Evolutionary conservation across 1,284 basidiomycete genomes (phyloP).

Genomic region (Boletellus sp.): DNA sequence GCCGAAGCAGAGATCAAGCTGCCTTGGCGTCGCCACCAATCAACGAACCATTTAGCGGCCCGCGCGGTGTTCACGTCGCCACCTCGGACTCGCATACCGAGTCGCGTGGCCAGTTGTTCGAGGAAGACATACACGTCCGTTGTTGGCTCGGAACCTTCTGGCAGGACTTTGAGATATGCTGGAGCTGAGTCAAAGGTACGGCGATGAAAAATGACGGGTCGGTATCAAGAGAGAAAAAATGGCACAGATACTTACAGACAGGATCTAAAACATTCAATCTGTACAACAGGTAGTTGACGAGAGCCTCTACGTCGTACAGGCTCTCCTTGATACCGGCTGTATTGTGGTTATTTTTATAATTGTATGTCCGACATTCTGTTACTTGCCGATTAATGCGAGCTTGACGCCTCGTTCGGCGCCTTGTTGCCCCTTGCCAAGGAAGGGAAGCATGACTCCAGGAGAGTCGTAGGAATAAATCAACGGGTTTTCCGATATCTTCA

Average conservation of each 20-base stretch:
- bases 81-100: conserved; percentile 80
- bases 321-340: conserved; percentile 93
- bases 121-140: conserved; percentile 65
- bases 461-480: conserved; percentile 93
- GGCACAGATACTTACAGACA: conserved; percentile 46
- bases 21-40: conserved; percentile 82
- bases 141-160: conserved; percentile 51
- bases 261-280: conserved; percentile 78
- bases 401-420: conserved; percentile 92
- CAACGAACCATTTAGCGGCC: conserved; percentile 77
- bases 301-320: conserved; percentile 80
- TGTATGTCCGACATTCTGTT: neutral
- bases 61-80: conserved; percentile 67
- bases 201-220: neutral
- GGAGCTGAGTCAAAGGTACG: conserved; percentile 42
- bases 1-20: conserved; percentile 48
- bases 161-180: conserved; percentile 65
- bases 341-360: conserved; percentile 13
- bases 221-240: conserved; percentile 2
- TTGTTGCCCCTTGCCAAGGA: conserved; percentile 78
- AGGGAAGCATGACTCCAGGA: conserved; percentile 96
- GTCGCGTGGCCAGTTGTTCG: conserved; percentile 61
- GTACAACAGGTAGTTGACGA: conserved; percentile 88
- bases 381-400: conserved; percentile 85
- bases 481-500: conserved; percentile 77